A percentile compares a stretch with the other conserved stretches of the same genome.
phyloP scores from a whole-genome alignment of 352 stramenopile species.

The Phytophthora palmivora region DNA sequence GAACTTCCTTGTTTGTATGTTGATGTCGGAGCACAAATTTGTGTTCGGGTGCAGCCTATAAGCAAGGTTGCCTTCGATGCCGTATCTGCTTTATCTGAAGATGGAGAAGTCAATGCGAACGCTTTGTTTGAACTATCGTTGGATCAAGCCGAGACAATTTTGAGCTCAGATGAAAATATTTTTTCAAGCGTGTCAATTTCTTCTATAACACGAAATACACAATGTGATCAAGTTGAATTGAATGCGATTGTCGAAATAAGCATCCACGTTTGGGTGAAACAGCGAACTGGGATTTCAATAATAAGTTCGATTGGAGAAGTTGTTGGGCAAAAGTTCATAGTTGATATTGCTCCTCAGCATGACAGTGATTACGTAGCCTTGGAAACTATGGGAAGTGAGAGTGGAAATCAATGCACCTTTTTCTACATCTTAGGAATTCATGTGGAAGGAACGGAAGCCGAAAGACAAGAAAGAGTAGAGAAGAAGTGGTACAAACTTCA shows the following conservation, averaged over 20 bases:
- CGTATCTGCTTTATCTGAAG: constrained; percentile 1
- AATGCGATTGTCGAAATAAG: constrained; percentile 9
- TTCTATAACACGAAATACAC: constrained; percentile 11
- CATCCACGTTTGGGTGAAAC: not conserved
- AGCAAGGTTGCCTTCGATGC: constrained; percentile 13
- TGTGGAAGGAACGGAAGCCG: constrained; percentile 11
- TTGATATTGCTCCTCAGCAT: constrained; percentile 8
- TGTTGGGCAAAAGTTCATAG: constrained; percentile 15
- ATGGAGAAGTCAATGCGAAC: not conserved
- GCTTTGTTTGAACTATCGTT: constrained; percentile 13
- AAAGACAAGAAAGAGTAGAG: constrained; percentile 18
- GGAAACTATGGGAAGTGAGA: not conserved
- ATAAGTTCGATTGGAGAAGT: constrained; percentile 18
- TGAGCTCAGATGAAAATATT: not conserved
- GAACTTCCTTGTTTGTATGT: constrained; percentile 8
- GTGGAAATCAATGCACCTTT: not conserved
- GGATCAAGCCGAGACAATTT: not conserved
- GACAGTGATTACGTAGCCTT: not conserved
- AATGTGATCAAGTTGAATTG: not conserved
- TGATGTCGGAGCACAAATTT: constrained; percentile 8
- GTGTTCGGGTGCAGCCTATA: constrained; percentile 18
- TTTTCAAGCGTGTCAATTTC: constrained; percentile 4
- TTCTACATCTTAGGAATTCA: constrained; percentile 23
- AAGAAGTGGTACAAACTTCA: constrained; percentile 20
- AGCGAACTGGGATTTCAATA: constrained; percentile 13